Conservation (phyloP, 1,284 basidiomycete species). For the Austroboletus olivaceoglutinosus region DNA sequence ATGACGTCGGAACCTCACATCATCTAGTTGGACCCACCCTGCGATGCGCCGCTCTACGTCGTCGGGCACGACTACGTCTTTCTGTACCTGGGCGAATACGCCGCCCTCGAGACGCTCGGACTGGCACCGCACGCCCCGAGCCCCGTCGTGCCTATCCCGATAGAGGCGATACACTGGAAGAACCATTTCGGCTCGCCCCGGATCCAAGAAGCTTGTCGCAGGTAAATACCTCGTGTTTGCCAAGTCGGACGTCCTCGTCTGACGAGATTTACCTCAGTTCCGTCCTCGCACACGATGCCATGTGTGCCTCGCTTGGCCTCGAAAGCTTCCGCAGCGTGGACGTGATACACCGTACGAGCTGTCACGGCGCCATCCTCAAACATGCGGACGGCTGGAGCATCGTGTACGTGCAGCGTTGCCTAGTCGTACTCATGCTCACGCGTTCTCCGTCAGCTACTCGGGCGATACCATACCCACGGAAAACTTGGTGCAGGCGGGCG, state of each 20-base stretch:
- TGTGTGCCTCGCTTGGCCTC: constrained; percentile 55
- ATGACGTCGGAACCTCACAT: constrained; percentile 2
- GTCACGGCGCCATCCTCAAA: constrained; percentile 69
- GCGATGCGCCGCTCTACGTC: constrained; percentile 65
- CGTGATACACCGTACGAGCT: constrained; percentile 71
- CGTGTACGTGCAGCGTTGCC: constrained; percentile 45
- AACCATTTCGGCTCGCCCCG: constrained; percentile 27
- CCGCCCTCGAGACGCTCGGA: constrained; percentile 67
- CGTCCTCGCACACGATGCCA: constrained; percentile 32
- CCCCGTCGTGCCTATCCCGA: constrained; percentile 54
- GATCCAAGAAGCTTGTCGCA: neutral
- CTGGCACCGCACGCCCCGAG: constrained; percentile 46
- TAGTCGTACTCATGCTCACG: neutral
- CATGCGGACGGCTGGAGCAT: constrained; percentile 79
- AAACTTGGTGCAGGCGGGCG: constrained; percentile 64
- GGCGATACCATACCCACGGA: constrained; percentile 86
- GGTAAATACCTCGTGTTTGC: constrained; percentile 6
- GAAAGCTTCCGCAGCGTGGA: constrained; percentile 60
- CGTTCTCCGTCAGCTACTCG: constrained; percentile 55
- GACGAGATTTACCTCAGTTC: constrained; percentile 9
- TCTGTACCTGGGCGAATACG: constrained; percentile 63
- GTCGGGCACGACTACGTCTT: constrained; percentile 58
- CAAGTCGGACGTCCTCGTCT: neutral
- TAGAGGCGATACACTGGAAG: constrained; percentile 54
- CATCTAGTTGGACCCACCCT: constrained; percentile 56